phyloP scores from a whole-genome alignment of 2,329 filamentous ascomycete genomes.

The Apiospora koreana region DNA sequence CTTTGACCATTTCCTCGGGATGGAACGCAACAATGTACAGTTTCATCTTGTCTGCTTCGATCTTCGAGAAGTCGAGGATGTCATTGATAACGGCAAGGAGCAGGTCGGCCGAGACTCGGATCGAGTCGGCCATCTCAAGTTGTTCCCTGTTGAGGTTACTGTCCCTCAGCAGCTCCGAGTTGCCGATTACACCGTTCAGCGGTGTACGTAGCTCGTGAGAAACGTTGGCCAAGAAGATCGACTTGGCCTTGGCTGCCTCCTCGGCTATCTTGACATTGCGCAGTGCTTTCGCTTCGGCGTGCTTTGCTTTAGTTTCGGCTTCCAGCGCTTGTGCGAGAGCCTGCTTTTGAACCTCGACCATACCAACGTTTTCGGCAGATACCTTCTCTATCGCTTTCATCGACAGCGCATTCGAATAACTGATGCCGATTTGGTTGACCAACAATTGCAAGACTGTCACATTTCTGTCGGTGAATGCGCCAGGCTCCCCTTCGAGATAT shows the following conservation, averaged over 20 bases:
- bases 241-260: conserved; percentile 81
- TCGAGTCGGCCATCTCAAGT: conserved; percentile 83
- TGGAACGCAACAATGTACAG: conserved; percentile 72
- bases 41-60: conserved; percentile 86
- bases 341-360: conserved; percentile 76
- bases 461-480: conserved; percentile 75
- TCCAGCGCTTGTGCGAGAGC: conserved; percentile 71
- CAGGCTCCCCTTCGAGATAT: conserved; percentile 74
- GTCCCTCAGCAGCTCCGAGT: conserved; percentile 80
- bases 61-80: conserved; percentile 93
- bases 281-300: conserved; percentile 74
- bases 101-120: conserved; percentile 82
- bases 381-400: conserved; percentile 76
- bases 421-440: conserved; percentile 77
- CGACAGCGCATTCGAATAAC: conserved; percentile 67
- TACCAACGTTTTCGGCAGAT: conserved; percentile 74
- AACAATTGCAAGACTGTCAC: conserved; percentile 68
- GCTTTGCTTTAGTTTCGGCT: conserved; percentile 75
- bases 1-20: conserved; percentile 65
- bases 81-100: conserved; percentile 93
- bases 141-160: conserved; percentile 75
- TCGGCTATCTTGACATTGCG: conserved; percentile 80
- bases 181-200: conserved; percentile 86
- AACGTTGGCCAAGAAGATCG: conserved; percentile 78
- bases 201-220: conserved; percentile 81